Percentiles rank a stretch among this genome's conserved stretches.
Evolutionary conservation across 805 yeast genomes (phyloP).

Genomic region (Sugiyamaella qingdaonensis): DNA sequence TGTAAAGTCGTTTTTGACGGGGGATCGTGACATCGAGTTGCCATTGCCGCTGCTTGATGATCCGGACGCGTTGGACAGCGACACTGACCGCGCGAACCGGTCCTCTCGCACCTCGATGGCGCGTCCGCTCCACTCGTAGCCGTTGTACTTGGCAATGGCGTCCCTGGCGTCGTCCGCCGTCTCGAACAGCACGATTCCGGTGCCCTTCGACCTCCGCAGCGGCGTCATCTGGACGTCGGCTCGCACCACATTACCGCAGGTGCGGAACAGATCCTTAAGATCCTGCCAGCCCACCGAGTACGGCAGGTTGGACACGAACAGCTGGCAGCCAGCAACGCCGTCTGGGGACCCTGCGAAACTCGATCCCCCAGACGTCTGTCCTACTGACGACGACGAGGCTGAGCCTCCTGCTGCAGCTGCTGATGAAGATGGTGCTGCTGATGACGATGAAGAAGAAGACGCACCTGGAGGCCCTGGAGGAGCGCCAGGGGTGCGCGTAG

Average conservation of each 20-base stretch:
- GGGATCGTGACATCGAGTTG: neutral
- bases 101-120: conserved; percentile 77
- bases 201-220: conserved; percentile 78
- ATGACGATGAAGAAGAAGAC: conserved; percentile 14
- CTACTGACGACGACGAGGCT: neutral
- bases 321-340: conserved; percentile 42
- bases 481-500: neutral
- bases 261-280: conserved; percentile 76
- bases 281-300: conserved; percentile 80
- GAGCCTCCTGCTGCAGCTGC: conserved; percentile 13
- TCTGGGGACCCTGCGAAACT: conserved; percentile 24
- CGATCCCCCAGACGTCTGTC: conserved; percentile 19
- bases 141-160: conserved; percentile 69
- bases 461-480: conserved; percentile 6
- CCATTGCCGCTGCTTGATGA: too few relatives aligned
- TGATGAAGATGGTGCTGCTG: conserved; percentile 11
- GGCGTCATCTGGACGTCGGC: conserved; percentile 71
- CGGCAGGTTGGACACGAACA: conserved; percentile 80
- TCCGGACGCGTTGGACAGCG: neutral
- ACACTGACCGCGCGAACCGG: conserved; percentile 31
- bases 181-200: conserved; percentile 73
- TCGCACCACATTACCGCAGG: conserved; percentile 70
- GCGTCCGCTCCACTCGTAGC: conserved; percentile 72
- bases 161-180: conserved; percentile 61
- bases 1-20: conserved; percentile 10